A percentile compares a stretch with the other conserved stretches of the same genome.
These are phyloP conservation scores for Jaminaea rosea DNA, from an alignment of 1,284 basidiomycete species.

Conservation along the genomic window DNA sequence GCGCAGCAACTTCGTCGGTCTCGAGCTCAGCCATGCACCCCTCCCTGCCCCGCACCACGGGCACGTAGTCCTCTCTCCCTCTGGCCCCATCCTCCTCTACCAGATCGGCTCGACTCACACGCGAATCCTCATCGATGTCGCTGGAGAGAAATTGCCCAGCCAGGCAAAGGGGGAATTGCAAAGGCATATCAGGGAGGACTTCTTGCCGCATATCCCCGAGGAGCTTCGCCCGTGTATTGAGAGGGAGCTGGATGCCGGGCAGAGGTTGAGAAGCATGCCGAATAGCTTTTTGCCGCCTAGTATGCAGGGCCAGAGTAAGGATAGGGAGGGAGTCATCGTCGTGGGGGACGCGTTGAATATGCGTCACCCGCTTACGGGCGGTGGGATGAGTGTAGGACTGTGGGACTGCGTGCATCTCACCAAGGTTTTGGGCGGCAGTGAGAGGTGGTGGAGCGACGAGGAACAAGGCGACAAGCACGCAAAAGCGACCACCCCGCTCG, in stretches of 20 bases:
- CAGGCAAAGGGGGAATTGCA: conserved; percentile 56
- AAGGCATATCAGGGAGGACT: conserved; percentile 24
- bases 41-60: conserved; percentile 77
- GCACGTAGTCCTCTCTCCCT: conserved; percentile 49
- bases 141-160: conserved; percentile 65
- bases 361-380: conserved; percentile 95
- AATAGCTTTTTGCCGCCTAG: conserved; percentile 85
- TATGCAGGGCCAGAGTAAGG: conserved; percentile 60
- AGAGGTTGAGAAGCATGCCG: conserved; percentile 67
- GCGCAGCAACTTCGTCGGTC: conserved; percentile 71
- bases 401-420: conserved; percentile 44
- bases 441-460: conserved; percentile 24
- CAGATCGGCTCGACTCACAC: conserved; percentile 57
- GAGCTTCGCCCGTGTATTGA: conserved; percentile 29
- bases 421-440: conserved; percentile 31
- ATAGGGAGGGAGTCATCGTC: conserved; percentile 66
- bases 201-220: conserved; percentile 37
- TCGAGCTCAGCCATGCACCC: conserved; percentile 64
- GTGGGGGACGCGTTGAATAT: conserved; percentile 97
- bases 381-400: conserved; percentile 45
- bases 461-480: neutral
- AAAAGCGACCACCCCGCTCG: conserved; percentile 6
- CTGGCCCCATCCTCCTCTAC: conserved; percentile 10
- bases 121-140: conserved; percentile 85
- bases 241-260: conserved; percentile 25